A percentile compares a stretch with the other conserved stretches of the same genome.
These are phyloP conservation scores for Rossbeevera mucosa DNA, from an alignment of 768 basidiomycete genomes.

Conservation along the genomic window DNA sequence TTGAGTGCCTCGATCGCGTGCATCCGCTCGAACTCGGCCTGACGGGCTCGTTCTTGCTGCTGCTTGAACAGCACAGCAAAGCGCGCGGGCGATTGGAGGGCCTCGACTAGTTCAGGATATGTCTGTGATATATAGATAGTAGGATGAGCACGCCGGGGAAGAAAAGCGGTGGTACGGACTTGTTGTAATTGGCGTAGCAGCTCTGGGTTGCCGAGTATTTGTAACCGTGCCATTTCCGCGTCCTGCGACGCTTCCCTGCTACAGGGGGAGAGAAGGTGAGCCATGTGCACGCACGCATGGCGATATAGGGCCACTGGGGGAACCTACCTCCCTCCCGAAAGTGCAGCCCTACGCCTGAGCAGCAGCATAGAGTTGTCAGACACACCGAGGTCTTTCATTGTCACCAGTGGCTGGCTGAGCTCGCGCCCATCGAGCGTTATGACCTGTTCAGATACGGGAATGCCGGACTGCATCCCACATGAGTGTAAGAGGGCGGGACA, in stretches of 20 bases:
- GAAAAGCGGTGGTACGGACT: constrained; percentile 33
- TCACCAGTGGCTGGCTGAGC: constrained; percentile 58
- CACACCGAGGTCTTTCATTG: constrained; percentile 64
- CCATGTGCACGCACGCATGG: not conserved
- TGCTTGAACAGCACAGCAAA: constrained; percentile 74
- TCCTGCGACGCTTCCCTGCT: constrained; percentile 72
- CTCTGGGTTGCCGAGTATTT: constrained; percentile 77
- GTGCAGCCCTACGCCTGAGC: constrained; percentile 55
- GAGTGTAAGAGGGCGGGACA: not conserved
- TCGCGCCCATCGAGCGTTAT: constrained; percentile 67
- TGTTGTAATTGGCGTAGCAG: constrained; percentile 70
- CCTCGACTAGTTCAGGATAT: constrained; percentile 77
- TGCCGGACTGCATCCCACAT: constrained; percentile 55
- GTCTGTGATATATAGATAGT: constrained; percentile 36
- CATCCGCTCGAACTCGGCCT: constrained; percentile 52
- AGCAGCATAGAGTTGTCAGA: constrained; percentile 58
- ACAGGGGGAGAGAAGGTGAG: not conserved
- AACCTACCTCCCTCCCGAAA: constrained; percentile 39
- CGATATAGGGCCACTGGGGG: not conserved
- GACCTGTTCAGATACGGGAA: constrained; percentile 67
- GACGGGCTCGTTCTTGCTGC: constrained; percentile 49
- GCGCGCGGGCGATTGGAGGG: constrained; percentile 57
- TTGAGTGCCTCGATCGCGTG: constrained; percentile 67
- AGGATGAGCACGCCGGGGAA: not conserved
- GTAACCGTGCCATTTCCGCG: constrained; percentile 86